Percentiles rank a stretch among this genome's conserved stretches.
Evolutionary conservation across 1,284 basidiomycete species (phyloP).

Genomic region (Ceraceosorus bombacis): DNA sequence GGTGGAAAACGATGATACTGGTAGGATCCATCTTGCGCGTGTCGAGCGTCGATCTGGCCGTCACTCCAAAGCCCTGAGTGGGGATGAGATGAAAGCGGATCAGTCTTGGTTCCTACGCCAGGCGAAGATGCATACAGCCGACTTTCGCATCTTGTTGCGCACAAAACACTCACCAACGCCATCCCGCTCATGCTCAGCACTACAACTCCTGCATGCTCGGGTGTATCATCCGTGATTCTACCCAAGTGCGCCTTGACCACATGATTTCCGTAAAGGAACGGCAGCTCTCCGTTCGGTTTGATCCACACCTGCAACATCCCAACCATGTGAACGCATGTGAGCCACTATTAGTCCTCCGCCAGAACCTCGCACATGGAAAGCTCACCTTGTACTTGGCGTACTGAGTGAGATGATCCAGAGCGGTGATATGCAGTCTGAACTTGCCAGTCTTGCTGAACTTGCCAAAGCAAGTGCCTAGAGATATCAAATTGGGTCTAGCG

Average conservation of each 20-base stretch:
- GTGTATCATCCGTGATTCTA: conserved; percentile 97
- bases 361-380: conserved; percentile 3
- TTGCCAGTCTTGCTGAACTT: conserved; percentile 97
- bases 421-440: conserved; percentile 92
- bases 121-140: neutral
- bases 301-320: conserved; percentile 74
- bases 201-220: conserved; percentile 97
- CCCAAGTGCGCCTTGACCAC: conserved; percentile 97
- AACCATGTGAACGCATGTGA: no score
- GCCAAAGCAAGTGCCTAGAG: conserved; percentile 91
- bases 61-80: conserved; percentile 87
- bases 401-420: conserved; percentile 85
- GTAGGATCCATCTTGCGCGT: conserved; percentile 97
- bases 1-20: conserved; percentile 95
- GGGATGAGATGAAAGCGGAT: neutral
- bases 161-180: conserved; percentile 61
- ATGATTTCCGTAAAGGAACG: conserved; percentile 97
- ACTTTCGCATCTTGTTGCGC: neutral
- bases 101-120: no score
- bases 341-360: neutral
- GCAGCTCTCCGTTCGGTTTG: conserved; percentile 98
- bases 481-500: conserved; percentile 83
- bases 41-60: conserved; percentile 87
- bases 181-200: conserved; percentile 91
- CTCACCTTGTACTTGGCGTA: conserved; percentile 95